Conservation (phyloP, 1,284 basidiomycete genomes). For the Ganoderma lucidum region DNA sequence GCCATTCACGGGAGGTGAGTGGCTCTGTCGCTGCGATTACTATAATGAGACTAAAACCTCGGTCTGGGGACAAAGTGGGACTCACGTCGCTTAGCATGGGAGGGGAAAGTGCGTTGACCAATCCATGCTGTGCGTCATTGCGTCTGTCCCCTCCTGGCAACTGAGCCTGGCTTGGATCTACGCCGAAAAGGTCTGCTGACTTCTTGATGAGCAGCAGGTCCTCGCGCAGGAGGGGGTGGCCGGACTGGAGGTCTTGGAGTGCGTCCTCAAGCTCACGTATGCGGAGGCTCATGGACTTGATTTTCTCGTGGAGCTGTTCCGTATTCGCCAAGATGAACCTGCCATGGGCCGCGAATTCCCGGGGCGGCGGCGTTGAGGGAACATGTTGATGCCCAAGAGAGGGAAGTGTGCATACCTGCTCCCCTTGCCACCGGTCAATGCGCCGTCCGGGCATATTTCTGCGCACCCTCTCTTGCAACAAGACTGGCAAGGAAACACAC, state of each 20-base stretch:
- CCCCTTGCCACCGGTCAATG: slow-evolving; percentile 44
- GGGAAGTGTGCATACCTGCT: slow-evolving; percentile 39
- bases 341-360: not conserved
- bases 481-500: slow-evolving; percentile 66
- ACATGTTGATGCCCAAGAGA: slow-evolving; percentile 4
- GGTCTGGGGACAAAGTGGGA: not conserved
- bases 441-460: slow-evolving; percentile 67
- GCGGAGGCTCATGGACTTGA: slow-evolving; percentile 64
- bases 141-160: slow-evolving; percentile 28
- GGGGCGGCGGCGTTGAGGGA: slow-evolving; percentile 10
- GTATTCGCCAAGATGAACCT: slow-evolving; percentile 78
- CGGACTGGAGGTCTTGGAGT: slow-evolving; percentile 57
- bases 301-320: slow-evolving; percentile 73
- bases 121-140: slow-evolving; percentile 36
- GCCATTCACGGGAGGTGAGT: slow-evolving; percentile 38
- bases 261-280: slow-evolving; percentile 76
- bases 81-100: slow-evolving; percentile 36
- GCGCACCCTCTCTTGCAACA: slow-evolving; percentile 68
- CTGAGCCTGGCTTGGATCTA: slow-evolving; percentile 34
- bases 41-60: not conserved
- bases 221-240: slow-evolving; percentile 70
- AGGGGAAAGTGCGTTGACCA: slow-evolving; percentile 36
- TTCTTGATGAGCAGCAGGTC: slow-evolving; percentile 52
- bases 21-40: slow-evolving; percentile 23
- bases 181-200: slow-evolving; percentile 41